Evolutionary conservation across 345 rosid species (phyloP).

Genomic region (Heritiera fomes): DNA sequence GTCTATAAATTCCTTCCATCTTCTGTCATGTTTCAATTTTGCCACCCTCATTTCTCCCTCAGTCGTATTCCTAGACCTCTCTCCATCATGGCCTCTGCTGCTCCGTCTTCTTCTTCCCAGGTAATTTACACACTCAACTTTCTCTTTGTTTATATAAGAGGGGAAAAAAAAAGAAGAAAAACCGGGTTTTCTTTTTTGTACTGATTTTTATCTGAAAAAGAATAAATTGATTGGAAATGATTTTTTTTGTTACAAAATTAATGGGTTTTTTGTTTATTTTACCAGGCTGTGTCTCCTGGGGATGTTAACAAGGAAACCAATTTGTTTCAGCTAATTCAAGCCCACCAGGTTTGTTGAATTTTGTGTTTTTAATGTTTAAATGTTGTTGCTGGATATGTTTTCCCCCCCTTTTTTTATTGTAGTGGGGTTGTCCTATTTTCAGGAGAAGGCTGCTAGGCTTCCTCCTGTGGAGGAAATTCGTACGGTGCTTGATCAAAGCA

Average conservation of each 20-base stretch:
- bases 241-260: neutral
- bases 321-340: constrained; percentile 70
- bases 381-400: neutral
- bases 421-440: constrained; percentile 22
- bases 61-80: too few relatives aligned
- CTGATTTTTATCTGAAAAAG: constrained; percentile 10
- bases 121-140: too few relatives aligned
- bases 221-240: neutral
- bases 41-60: too few relatives aligned
- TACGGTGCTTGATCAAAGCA: constrained; percentile 61
- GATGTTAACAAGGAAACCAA: constrained; percentile 47
- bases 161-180: neutral
- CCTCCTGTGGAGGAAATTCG: constrained; percentile 74
- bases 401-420: neutral
- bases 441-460: constrained; percentile 88
- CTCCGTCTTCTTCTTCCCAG: too few relatives aligned
- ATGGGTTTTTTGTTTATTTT: constrained; percentile 31
- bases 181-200: neutral
- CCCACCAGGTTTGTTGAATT: constrained; percentile 62
- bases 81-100: too few relatives aligned
- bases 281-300: constrained; percentile 55
- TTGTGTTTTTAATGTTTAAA: neutral
- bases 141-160: too few relatives aligned
- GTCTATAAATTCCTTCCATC: too few relatives aligned
- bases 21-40: too few relatives aligned